Evolutionary conservation across 176 grass and related monocot genomes (phyloP).

Genomic region (Tuctoria greenei): DNA sequence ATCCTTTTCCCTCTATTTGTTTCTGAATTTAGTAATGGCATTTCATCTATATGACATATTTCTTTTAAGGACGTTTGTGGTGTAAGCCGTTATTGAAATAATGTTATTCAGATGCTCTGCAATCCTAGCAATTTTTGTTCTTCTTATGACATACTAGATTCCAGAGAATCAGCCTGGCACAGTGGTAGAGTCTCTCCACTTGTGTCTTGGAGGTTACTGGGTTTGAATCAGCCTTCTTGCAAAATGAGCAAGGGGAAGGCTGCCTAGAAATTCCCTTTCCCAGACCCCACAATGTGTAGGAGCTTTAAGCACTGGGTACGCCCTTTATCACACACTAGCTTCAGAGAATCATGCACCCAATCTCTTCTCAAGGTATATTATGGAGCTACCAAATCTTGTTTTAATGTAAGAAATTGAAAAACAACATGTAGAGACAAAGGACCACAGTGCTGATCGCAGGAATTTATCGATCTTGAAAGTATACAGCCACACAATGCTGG

Average conservation of each 20-base stretch:
- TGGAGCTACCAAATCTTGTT: neutral
- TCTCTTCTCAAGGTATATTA: neutral
- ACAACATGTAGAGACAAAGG: neutral
- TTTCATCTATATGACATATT: neutral
- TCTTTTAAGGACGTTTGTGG: slow-evolving; percentile 12
- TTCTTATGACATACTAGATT: too few relatives aligned
- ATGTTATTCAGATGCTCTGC: slow-evolving; percentile 17
- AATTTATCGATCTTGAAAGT: neutral
- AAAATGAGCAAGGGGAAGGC: too few relatives aligned
- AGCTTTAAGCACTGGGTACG: neutral
- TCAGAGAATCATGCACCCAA: neutral
- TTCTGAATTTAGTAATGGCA: neutral
- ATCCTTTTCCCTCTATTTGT: neutral
- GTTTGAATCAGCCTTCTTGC: too few relatives aligned
- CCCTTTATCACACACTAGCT: neutral
- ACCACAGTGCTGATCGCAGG: neutral
- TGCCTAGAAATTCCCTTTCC: too few relatives aligned
- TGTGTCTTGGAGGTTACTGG: too few relatives aligned
- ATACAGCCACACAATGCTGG: neutral
- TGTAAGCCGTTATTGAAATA: slow-evolving; percentile 22
- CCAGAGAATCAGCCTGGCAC: too few relatives aligned
- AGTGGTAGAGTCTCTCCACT: too few relatives aligned
- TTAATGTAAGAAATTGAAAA: neutral
- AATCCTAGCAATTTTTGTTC: neutral
- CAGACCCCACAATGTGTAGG: too few relatives aligned